Conservation (phyloP, 202 grass and related monocot genomes). For the Setaria italica region DNA sequence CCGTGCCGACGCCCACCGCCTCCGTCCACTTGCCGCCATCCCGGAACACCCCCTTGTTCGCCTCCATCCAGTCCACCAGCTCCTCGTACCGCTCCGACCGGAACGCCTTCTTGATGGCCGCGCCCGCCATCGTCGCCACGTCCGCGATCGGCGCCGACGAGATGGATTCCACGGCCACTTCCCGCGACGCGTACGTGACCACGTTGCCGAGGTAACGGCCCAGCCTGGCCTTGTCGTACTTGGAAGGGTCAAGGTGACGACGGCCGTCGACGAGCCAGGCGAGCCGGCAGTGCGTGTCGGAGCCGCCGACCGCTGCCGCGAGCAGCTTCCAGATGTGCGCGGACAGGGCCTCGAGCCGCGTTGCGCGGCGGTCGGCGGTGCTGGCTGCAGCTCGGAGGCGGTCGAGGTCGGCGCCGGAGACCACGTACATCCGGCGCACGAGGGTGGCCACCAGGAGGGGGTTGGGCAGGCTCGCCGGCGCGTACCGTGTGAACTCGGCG, state of each 20-base stretch:
- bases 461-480: constrained; percentile 46
- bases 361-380: constrained; percentile 10
- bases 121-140: constrained; percentile 40
- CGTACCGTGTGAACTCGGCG: constrained; percentile 55
- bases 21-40: constrained; percentile 67
- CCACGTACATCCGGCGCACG: constrained; percentile 56
- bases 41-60: constrained; percentile 38
- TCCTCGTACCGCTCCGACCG: constrained; percentile 56
- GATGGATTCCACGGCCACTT: constrained; percentile 41
- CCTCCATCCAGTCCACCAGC: constrained; percentile 83
- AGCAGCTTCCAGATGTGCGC: constrained; percentile 74
- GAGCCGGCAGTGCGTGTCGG: constrained; percentile 48
- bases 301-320: constrained; percentile 14
- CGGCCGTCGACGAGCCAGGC: constrained; percentile 56
- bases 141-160: constrained; percentile 25
- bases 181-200: constrained; percentile 57
- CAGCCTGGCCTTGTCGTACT: constrained; percentile 17
- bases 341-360: constrained; percentile 66
- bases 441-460: constrained; percentile 39
- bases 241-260: constrained; percentile 32
- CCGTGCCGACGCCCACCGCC: constrained; percentile 58
- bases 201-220: constrained; percentile 62
- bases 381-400: constrained; percentile 47
- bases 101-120: constrained; percentile 50
- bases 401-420: constrained; percentile 44